Base-by-base conservation (phyloP, 257 asterid genomes). In the Gentiana macrophylla region DNA sequence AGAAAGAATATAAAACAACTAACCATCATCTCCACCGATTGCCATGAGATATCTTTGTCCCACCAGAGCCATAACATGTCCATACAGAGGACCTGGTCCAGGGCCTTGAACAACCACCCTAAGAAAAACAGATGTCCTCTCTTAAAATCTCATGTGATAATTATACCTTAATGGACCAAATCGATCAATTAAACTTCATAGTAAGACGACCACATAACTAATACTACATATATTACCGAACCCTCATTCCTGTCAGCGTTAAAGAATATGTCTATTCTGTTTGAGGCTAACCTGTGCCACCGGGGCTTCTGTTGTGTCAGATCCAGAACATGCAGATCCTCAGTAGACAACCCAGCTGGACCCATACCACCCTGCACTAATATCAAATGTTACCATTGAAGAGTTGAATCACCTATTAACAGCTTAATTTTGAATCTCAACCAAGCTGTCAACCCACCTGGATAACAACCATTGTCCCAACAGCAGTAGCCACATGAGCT, bases 61-160 rank as follows among this genome's bases (percentile, higher is more conserved):
- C 56, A 92, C 99, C 79, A 92, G 77, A 61, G 99, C 97, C 97
- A 92, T 92, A 69, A 92, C 99, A 73, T 92, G 99, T 55, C 99
- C 99, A 73, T 88, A 88, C 63, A 95, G 94, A 5, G 99, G 91
- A 57, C 99, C 99, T 41, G 97, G 99, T 59, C 99, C 99, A 55
- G 94, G 97, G 52, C 99, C 99, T 73, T 88, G 95, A 67, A 92
- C 99, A 53, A 88, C 97, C 74, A 92, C 99, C 88, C 97, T 88
- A 34, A 41, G 62, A 37, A 37, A 66, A 24, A 24, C 24, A 67
- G 34, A 61, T 51, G 35, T 50, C 6, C 24, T 44, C 33, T 41
- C 4, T 49, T 15, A 32, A 15, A 57, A 15, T 51, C 12, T 11
- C 15, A 60, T 32, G 13, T 6, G 57, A 2, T 32, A 3, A 24